A percentile compares a stretch with the other conserved stretches of the same genome.
Conservation (phyloP, 805 yeast genomes). For the Zygosaccharomyces rouxii region DNA sequence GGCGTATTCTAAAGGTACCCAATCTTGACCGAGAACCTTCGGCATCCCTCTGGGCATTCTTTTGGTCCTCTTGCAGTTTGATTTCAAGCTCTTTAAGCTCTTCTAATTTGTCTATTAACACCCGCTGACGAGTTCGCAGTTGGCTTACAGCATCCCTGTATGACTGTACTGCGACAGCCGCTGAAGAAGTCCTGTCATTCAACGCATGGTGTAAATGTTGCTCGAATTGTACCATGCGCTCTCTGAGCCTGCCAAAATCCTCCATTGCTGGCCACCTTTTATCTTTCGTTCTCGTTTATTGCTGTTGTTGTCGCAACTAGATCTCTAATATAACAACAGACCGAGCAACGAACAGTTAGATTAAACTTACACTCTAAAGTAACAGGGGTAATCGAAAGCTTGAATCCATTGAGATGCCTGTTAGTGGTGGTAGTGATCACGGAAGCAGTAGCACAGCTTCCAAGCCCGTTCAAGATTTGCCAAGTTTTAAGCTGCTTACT, state of each 20-base stretch:
- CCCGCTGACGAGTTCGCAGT: slow-evolving; percentile 26
- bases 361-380: background rate
- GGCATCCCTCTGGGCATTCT: slow-evolving; percentile 22
- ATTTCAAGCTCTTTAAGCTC: slow-evolving; percentile 29
- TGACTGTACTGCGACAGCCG: slow-evolving; percentile 9
- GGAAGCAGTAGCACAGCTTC: background rate
- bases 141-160: slow-evolving; percentile 11
- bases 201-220: slow-evolving; percentile 28
- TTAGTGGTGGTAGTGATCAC: background rate
- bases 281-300: background rate
- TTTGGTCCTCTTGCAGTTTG: slow-evolving; percentile 31
- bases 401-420: background rate
- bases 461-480: background rate
- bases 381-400: background rate
- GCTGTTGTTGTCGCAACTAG: background rate
- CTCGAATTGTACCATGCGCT: slow-evolving; percentile 32
- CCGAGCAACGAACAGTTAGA: background rate
- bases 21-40: slow-evolving; percentile 37
- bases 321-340: background rate
- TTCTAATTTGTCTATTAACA: slow-evolving; percentile 34
- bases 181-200: slow-evolving; percentile 22
- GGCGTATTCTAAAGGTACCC: slow-evolving; percentile 36
- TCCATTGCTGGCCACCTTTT: slow-evolving; percentile 6
- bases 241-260: slow-evolving; percentile 8
- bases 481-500: slow-evolving; percentile 50